Percentiles rank a stretch among this genome's conserved stretches.
These are phyloP conservation scores for Micromonas pusilla DNA, from an alignment of 139 green algal genomes.

Conservation along the genomic window DNA sequence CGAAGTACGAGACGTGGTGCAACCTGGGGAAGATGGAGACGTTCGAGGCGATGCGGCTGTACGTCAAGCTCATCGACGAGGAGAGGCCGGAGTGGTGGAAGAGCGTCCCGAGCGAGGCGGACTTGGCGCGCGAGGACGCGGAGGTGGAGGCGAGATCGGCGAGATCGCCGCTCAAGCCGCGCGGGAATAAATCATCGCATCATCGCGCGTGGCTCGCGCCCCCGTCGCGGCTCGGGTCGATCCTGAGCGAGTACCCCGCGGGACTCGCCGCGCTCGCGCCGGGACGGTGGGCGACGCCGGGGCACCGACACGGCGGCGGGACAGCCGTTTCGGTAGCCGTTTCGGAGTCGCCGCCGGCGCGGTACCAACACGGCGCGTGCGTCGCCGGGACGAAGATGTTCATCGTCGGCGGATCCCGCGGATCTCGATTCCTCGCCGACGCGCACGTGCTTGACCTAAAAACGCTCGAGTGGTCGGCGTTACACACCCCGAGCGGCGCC, in stretches of 20 bases:
- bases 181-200: no score
- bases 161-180: no score
- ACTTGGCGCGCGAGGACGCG: neutral
- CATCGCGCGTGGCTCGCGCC: no score
- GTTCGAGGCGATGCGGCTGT: slow-evolving; percentile 23
- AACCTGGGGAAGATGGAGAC: slow-evolving; percentile 14
- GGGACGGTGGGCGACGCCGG: neutral
- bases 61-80: slow-evolving; percentile 17
- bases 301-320: neutral
- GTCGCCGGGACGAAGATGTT: slow-evolving; percentile 3
- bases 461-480: neutral
- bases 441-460: slow-evolving; percentile 14
- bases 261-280: neutral
- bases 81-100: slow-evolving; percentile 14
- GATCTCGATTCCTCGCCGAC: neutral
- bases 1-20: neutral
- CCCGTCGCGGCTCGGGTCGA: no score
- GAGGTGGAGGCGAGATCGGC: no score
- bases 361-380: slow-evolving; percentile 10
- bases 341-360: neutral
- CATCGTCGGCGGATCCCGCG: neutral
- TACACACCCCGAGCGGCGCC: neutral
- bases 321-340: no score
- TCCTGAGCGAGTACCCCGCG: neutral
- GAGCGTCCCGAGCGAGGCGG: neutral